Evolutionary conservation across 331 rosid species (phyloP), one percentile per base, ranked within the genome.

Genomic region (Quercus lobata): DNA sequence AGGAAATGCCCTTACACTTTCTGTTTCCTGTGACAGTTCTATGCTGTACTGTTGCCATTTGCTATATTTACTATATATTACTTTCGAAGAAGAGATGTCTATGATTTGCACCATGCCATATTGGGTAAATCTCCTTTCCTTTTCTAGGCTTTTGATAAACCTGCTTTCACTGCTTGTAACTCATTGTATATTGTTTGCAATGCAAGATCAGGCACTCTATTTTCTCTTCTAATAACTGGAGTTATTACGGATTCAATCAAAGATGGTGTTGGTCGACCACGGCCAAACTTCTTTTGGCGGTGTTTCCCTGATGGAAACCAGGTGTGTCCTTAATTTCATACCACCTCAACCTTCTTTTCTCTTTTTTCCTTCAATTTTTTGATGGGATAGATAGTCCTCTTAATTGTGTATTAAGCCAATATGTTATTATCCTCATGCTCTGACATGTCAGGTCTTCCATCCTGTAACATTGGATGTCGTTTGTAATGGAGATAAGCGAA

Each of bases 271-370:
- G 99, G 99, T 52, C 87, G 96, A 66, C 99, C 99, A 12, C 93
- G 99, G 11, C 99, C 97, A 27, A 91, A 95, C 84, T 95, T 95
- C 89, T 93, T 93, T 90, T 95, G 99, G 99, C 96, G 99, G 22
- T 95, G 99, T 81, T 95, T 95, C 60, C 98, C 97, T 32, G 74
- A 95, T 83, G 99, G 97, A 21, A 93, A 69, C 79, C 92, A 83
- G 93, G 97, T 92, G 79, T 37, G 91, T 75, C 21, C 72, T 71
- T 52, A 21, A 41, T 21, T 70, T 82, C 57, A 46, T 14, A 57
- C 61, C 66, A 27, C 63, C n/a, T 24, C 25, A 46, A 19, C 76
- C 41, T 21, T 7, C 58, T 32, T 52, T 30, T 62, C 57, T 12
- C 4, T 58, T 57, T 71, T 37, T 9, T 8, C 46, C 46, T 41